Conservation (phyloP, 1,139 yeast species). For the Ogataea hybrid region DNA sequence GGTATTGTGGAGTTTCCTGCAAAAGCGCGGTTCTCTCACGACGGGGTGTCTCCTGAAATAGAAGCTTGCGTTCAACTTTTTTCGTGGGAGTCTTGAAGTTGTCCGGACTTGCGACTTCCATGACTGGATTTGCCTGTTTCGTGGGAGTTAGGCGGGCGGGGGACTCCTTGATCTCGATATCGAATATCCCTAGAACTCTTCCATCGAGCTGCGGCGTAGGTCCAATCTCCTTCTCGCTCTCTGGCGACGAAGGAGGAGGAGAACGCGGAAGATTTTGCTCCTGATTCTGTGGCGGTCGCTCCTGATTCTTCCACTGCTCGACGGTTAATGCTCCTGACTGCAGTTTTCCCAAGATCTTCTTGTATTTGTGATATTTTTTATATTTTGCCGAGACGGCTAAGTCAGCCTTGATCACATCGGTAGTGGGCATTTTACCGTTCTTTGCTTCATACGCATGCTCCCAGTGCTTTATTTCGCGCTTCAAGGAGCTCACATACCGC, state of each 20-base stretch:
- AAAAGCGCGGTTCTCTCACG: slow-evolving; percentile 3
- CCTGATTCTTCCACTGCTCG: slow-evolving; percentile 10
- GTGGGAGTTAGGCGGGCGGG: slow-evolving; percentile 24
- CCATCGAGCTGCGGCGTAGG: slow-evolving; percentile 81
- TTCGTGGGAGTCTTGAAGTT: slow-evolving; percentile 34
- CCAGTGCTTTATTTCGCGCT: slow-evolving; percentile 41
- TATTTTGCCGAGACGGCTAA: slow-evolving; percentile 41
- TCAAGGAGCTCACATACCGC: slow-evolving; percentile 27
- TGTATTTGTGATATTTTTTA: slow-evolving; percentile 40
- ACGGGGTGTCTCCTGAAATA: slow-evolving; percentile 13
- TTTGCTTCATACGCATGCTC: slow-evolving; percentile 25
- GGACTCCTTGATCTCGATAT: slow-evolving; percentile 36
- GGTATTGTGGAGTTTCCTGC: slow-evolving; percentile 15
- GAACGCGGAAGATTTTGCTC: slow-evolving; percentile 1
- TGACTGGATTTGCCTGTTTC: slow-evolving; percentile 1
- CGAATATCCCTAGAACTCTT: slow-evolving; percentile 64
- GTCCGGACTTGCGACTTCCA: slow-evolving; percentile 25
- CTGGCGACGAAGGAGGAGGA: slow-evolving; percentile 14
- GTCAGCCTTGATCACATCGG: slow-evolving; percentile 51
- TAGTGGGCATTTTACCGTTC: slow-evolving; percentile 68
- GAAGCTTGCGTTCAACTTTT: slow-evolving; percentile 17
- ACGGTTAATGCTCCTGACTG: slow-evolving; percentile 13
- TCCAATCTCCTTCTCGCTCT: slow-evolving; percentile 44
- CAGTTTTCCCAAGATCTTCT: slow-evolving; percentile 20
- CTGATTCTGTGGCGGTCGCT: background rate